phyloP scores from a whole-genome alignment of 1,284 basidiomycete species.

The Trametes pubescens region DNA sequence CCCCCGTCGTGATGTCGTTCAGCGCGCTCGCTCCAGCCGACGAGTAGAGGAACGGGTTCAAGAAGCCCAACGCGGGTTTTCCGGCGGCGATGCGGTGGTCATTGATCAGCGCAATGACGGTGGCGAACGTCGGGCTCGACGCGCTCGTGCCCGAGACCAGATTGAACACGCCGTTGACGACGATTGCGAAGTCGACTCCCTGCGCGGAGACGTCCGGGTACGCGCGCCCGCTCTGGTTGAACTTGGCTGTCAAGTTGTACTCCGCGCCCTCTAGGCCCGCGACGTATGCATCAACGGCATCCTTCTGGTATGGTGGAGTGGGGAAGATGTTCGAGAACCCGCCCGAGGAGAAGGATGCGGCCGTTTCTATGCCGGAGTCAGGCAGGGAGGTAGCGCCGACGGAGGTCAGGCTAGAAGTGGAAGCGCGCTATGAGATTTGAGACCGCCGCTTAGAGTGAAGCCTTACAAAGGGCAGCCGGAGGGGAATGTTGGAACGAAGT shows the following conservation, averaged over 20 bases:
- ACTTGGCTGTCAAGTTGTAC: slow-evolving; percentile 36
- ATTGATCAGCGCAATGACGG: slow-evolving; percentile 63
- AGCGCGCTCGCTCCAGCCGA: slow-evolving; percentile 32
- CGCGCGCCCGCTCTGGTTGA: slow-evolving; percentile 39
- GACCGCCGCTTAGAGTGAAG: slow-evolving; percentile 64
- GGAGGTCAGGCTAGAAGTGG: background rate
- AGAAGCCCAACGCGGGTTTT: slow-evolving; percentile 4
- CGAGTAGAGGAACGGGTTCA: slow-evolving; percentile 36
- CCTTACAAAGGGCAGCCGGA: slow-evolving; percentile 60
- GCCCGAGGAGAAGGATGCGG: slow-evolving; percentile 50
- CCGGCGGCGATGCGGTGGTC: slow-evolving; percentile 51
- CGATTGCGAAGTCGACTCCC: slow-evolving; percentile 32
- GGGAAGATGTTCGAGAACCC: slow-evolving; percentile 58
- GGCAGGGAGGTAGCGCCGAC: slow-evolving; percentile 37
- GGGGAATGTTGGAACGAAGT: slow-evolving; percentile 75
- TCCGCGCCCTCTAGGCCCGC: no score
- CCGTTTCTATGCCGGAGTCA: slow-evolving; percentile 56
- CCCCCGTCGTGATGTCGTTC: slow-evolving; percentile 31
- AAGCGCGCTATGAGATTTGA: slow-evolving; percentile 40
- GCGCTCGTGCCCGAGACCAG: slow-evolving; percentile 57
- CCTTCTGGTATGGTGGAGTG: slow-evolving; percentile 48
- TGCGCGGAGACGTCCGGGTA: slow-evolving; percentile 39
- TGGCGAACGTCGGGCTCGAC: slow-evolving; percentile 58
- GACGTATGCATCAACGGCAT: slow-evolving; percentile 39
- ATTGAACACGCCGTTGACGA: slow-evolving; percentile 40